A percentile compares a stretch with the other conserved stretches of the same genome.
Conservation (phyloP, 1,284 basidiomycete species). For the Cryptococcus sp. region DNA sequence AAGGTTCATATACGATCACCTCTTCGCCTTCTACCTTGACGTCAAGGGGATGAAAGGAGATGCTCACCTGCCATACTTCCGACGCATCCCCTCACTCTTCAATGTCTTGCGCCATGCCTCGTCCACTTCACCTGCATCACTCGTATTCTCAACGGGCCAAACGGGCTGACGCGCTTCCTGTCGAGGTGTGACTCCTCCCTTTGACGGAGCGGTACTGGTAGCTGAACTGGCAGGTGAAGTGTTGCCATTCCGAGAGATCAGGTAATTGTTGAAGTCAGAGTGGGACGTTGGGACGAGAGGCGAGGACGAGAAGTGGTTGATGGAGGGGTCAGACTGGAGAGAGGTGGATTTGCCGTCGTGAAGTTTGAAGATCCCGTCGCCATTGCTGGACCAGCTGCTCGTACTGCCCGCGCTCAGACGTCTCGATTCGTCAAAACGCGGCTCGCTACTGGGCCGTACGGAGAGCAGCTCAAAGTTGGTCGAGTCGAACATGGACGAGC, state of each 20-base stretch:
- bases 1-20: too few relatives aligned
- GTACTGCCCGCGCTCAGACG: slow-evolving; percentile 10
- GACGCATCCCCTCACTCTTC: slow-evolving; percentile 23
- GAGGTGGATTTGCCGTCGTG: background rate
- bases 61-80: slow-evolving; percentile 38
- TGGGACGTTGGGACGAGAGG: slow-evolving; percentile 1
- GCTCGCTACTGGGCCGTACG: background rate
- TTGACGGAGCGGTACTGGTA: slow-evolving; percentile 19
- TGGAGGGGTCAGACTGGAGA: background rate
- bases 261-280: background rate
- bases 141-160: too few relatives aligned
- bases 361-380: slow-evolving; percentile 2
- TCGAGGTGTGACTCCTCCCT: slow-evolving; percentile 26
- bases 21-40: slow-evolving; percentile 1
- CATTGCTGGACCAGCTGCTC: slow-evolving; percentile 16
- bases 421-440: slow-evolving; percentile 3
- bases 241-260: slow-evolving; percentile 1
- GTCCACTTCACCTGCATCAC: background rate
- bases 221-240: slow-evolving; percentile 23
- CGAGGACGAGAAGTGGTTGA: slow-evolving; percentile 4
- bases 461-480: background rate
- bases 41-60: background rate
- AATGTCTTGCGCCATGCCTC: slow-evolving; percentile 4
- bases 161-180: slow-evolving; percentile 21
- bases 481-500: slow-evolving; percentile 15